A percentile compares a stretch with the other conserved stretches of the same genome.
These are phyloP conservation scores for Neohortaea acidophila DNA, from an alignment of 495 filamentous ascomycete species.

Conservation along the genomic window DNA sequence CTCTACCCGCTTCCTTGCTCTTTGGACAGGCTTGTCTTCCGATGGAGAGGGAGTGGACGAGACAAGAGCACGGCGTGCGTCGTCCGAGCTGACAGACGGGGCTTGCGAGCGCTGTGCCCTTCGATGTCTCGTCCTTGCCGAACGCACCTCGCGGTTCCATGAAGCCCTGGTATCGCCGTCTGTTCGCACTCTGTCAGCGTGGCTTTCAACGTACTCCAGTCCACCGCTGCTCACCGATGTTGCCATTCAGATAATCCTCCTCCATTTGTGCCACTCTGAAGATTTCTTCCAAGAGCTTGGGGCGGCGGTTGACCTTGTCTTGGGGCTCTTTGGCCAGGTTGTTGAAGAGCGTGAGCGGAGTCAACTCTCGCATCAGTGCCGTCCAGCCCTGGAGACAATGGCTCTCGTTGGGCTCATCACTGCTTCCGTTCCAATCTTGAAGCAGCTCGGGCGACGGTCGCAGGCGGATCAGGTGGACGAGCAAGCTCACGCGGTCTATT, in stretches of 20 bases:
- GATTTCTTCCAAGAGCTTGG: constrained; percentile 44
- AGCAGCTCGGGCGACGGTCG: constrained; percentile 13
- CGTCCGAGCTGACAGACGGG: too few relatives aligned
- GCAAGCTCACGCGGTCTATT: constrained; percentile 30
- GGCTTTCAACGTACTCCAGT: too few relatives aligned
- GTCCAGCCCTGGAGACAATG: constrained; percentile 9
- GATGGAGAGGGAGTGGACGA: too few relatives aligned
- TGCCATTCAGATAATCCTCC: constrained; percentile 34
- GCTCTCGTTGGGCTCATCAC: not conserved
- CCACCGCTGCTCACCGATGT: constrained; percentile 1
- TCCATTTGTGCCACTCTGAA: constrained; percentile 51
- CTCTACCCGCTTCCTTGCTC: too few relatives aligned
- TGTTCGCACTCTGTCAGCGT: too few relatives aligned
- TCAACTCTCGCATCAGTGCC: constrained; percentile 4
- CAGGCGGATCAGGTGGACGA: constrained; percentile 12
- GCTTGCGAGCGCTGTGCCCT: too few relatives aligned
- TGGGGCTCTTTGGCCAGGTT: constrained; percentile 28
- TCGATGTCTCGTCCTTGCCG: too few relatives aligned
- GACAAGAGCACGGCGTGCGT: too few relatives aligned
- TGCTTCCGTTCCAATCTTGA: constrained; percentile 4
- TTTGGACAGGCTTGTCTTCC: too few relatives aligned
- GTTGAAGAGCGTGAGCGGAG: not conserved
- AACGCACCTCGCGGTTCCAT: too few relatives aligned
- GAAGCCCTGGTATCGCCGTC: too few relatives aligned
- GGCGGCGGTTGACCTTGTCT: constrained; percentile 26